Percentiles rank a stretch among this genome's conserved stretches.
These are phyloP conservation scores for Ligustrum vulgare DNA, from an alignment of 257 asterid species.

Conservation along the genomic window DNA sequence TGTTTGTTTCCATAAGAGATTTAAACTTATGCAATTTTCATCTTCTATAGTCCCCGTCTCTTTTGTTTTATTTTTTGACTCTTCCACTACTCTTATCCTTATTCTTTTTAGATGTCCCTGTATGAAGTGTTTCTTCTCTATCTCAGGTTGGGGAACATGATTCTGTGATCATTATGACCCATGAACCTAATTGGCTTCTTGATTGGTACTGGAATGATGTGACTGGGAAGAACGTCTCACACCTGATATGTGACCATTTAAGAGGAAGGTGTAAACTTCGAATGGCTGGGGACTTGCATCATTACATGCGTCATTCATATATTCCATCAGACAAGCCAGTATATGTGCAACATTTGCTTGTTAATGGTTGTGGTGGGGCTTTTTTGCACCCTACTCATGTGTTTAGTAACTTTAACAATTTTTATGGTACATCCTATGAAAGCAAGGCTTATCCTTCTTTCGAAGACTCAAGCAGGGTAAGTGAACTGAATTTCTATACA, in stretches of 20 bases:
- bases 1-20: constrained; percentile 1
- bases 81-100: background rate
- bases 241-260: constrained; percentile 80
- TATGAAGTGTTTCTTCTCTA: background rate
- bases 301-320: constrained; percentile 92
- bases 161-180: constrained; percentile 95
- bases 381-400: constrained; percentile 99
- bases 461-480: constrained; percentile 98
- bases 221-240: constrained; percentile 75
- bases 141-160: constrained; percentile 74
- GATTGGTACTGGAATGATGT: constrained; percentile 86
- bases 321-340: constrained; percentile 80
- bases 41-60: background rate
- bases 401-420: constrained; percentile 64
- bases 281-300: constrained; percentile 96
- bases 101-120: constrained; percentile 1
- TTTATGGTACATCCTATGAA: constrained; percentile 68
- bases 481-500: constrained; percentile 7
- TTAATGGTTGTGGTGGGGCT: constrained; percentile 99
- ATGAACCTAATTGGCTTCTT: constrained; percentile 96
- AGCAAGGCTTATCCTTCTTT: constrained; percentile 89
- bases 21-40: background rate
- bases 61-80: background rate
- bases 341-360: constrained; percentile 85
- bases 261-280: constrained; percentile 88